phyloP scores from a whole-genome alignment of 2,329 filamentous ascomycete genomes.

The Stagonosporopsis chrysanthemi region DNA sequence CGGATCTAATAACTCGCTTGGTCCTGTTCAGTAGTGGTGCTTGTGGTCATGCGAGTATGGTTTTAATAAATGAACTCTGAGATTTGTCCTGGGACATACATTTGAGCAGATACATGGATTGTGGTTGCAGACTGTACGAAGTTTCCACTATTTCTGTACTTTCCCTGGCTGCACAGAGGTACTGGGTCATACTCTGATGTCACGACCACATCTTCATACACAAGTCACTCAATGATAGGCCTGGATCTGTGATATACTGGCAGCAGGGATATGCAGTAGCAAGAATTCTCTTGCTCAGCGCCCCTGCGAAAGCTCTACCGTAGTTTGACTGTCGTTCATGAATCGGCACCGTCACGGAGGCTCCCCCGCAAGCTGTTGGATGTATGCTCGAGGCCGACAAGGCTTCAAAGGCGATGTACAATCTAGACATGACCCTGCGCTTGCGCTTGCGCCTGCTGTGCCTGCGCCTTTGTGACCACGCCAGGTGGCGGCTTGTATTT shows the following conservation, averaged over 20 bases:
- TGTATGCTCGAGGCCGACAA: neutral
- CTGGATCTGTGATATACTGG: neutral
- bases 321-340: neutral
- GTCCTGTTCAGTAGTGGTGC: neutral
- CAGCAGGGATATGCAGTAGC: neutral
- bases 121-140: neutral
- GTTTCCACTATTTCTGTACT: neutral
- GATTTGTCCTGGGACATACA: neutral
- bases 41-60: neutral
- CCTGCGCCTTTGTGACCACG: constrained; percentile 18
- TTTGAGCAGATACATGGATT: neutral
- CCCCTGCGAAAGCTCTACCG: neutral
- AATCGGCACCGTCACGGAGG: no score
- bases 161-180: neutral
- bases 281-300: neutral
- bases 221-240: neutral
- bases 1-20: neutral
- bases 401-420: constrained; percentile 7
- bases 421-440: constrained; percentile 20
- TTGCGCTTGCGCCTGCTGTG: constrained; percentile 12
- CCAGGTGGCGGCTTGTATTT: constrained; percentile 52
- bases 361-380: neutral
- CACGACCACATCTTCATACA: neutral
- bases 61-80: neutral
- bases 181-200: neutral